Evolutionary conservation across 1,139 yeast genomes (phyloP), one percentile per base, ranked within the genome.

Genomic region (Blastobotrys capitulatus): DNA sequence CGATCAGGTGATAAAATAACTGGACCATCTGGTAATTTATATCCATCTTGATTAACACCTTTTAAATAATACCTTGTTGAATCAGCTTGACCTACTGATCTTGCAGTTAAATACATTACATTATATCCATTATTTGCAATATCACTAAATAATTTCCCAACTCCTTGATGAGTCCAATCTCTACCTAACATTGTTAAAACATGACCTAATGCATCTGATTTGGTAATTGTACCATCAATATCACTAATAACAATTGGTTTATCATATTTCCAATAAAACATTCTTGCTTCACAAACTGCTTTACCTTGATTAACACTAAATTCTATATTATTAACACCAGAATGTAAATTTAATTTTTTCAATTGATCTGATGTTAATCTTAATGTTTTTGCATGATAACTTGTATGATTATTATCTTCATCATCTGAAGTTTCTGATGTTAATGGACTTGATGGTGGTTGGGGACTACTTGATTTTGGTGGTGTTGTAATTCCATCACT

Each of bases 91-190:
- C 99, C 99, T 1, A 88, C 96, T 6, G 96, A 84, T 58, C 99
- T 76, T 0, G 98, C 95, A 0, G 98, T 94, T 58, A 94, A 73
- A 66, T 94, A 94, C 78, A 94, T 77, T 50, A 94, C 83, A 62
- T 92, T 89, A 71, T 92, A 94, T 1, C 98, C 98, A 64, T 94
- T 94, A 51, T 77, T 73, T 43, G 77, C 66, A 55, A 94, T 92
- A 66, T 94, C 98, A 26, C 81, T 82, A 66, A 90, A 94, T 53
- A 94, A 72, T 59, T 82, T 83, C 1, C 97, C 96, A 39, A 94
- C 98, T 22, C 98, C 99, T 1, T 83, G 79, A 65, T 94, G 99
- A 0, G 98, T 94, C 98, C 98, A 94, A 69, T 94, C 99, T 58
- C 89, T 79, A 2, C 99, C 99, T 44, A 94, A 74, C 79, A 92